Conservation (phyloP, 2,329 filamentous ascomycete species). For the Rugonectria rugulosa region DNA sequence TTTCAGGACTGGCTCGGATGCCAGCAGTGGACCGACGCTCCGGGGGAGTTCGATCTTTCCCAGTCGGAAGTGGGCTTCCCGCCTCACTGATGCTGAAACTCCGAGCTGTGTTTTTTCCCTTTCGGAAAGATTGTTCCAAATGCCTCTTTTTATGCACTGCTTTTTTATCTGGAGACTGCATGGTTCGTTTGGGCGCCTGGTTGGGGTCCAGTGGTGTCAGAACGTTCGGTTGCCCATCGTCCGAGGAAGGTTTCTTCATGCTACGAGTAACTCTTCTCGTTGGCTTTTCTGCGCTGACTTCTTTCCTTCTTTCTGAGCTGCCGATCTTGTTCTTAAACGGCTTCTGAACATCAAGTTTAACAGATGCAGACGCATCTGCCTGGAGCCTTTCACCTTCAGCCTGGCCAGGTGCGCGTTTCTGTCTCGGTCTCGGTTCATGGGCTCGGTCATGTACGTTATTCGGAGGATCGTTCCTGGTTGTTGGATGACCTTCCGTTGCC, state of each 20-base stretch:
- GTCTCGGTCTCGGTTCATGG: not conserved
- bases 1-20: not conserved
- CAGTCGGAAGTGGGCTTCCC: conserved; percentile 37
- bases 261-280: conserved; percentile 7
- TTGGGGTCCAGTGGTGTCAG: conserved; percentile 15
- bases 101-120: conserved; percentile 24
- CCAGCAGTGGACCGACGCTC: not conserved
- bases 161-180: not conserved
- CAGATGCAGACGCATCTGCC: too few species aligned
- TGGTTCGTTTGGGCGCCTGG: not conserved
- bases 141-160: not conserved
- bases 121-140: conserved; percentile 3
- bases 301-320: not conserved
- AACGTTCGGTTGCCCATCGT: not conserved
- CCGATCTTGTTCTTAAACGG: not conserved
- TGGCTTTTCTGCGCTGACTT: not conserved
- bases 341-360: not conserved
- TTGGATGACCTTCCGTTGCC: not conserved
- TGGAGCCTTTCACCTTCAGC: not conserved
- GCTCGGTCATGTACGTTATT: not conserved
- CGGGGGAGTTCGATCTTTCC: not conserved
- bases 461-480: not conserved
- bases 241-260: not conserved
- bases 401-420: not conserved
- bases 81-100: conserved; percentile 38